These are phyloP conservation scores for Lasiosphaeria miniovina DNA, from an alignment of 495 filamentous ascomycete species.

Conservation along the genomic window DNA sequence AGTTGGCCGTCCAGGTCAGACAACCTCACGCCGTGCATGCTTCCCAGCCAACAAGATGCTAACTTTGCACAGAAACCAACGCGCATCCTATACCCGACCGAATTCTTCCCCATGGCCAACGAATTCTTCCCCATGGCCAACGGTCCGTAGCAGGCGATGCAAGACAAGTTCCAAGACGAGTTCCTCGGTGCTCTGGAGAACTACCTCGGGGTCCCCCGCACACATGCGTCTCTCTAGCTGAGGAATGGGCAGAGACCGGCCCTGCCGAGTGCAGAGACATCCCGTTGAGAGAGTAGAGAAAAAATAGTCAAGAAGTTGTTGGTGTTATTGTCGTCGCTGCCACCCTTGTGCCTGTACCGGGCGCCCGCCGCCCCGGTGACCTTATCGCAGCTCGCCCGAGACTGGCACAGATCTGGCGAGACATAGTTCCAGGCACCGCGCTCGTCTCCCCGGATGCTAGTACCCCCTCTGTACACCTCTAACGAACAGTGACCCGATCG, in stretches of 20 bases:
- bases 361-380: too few relatives aligned
- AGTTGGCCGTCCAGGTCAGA: background rate
- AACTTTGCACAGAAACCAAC: background rate
- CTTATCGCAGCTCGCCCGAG: too few relatives aligned
- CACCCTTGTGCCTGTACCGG: too few relatives aligned
- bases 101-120: slow-evolving; percentile 4
- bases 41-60: background rate
- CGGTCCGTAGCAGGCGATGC: slow-evolving; percentile 1
- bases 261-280: background rate
- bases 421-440: too few relatives aligned
- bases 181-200: slow-evolving; percentile 3
- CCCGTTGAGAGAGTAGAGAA: background rate
- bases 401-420: too few relatives aligned
- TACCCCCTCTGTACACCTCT: too few relatives aligned
- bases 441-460: too few relatives aligned
- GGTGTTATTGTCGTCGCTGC: too few relatives aligned
- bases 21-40: background rate
- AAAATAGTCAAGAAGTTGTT: too few relatives aligned
- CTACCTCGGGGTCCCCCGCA: background rate
- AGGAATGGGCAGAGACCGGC: background rate
- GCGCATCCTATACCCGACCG: slow-evolving; percentile 1
- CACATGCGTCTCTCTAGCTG: background rate
- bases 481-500: too few relatives aligned
- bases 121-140: slow-evolving; percentile 2
- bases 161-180: background rate